phyloP scores from a whole-genome alignment of 345 rosid genomes.

The Salix purpurea region DNA sequence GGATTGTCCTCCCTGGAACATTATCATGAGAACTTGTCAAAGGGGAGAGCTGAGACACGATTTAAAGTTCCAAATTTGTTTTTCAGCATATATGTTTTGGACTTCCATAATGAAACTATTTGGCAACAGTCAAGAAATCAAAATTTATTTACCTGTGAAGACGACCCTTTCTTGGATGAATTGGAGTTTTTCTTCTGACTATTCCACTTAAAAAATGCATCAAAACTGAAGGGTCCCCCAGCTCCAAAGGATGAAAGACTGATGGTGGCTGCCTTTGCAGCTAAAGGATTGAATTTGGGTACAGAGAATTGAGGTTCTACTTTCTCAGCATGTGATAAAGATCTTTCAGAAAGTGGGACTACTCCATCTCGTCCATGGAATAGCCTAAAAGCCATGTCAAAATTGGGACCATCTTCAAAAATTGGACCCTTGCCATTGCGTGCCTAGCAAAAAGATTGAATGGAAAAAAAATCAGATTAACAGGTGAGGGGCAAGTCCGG shows the following conservation, averaged over 20 bases:
- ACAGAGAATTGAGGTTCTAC: slow-evolving; percentile 27
- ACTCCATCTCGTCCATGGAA: slow-evolving; percentile 95
- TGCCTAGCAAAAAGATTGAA: slow-evolving; percentile 28
- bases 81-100: not conserved
- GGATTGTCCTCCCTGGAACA: slow-evolving; percentile 52
- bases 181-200: slow-evolving; percentile 50
- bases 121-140: not conserved
- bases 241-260: slow-evolving; percentile 90
- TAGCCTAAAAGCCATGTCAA: slow-evolving; percentile 84
- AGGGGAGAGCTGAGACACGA: not conserved
- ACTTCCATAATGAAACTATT: not conserved
- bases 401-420: slow-evolving; percentile 96
- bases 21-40: slow-evolving; percentile 16
- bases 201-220: slow-evolving; percentile 65
- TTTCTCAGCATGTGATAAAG: slow-evolving; percentile 31
- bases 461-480: not conserved
- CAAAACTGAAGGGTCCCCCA: slow-evolving; percentile 83
- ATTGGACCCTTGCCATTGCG: slow-evolving; percentile 78
- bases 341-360: slow-evolving; percentile 73
- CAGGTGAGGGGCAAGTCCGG: not conserved
- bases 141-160: slow-evolving; percentile 54
- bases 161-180: slow-evolving; percentile 58
- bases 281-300: slow-evolving; percentile 77
- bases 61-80: not conserved
- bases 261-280: slow-evolving; percentile 92